phyloP scores from a whole-genome alignment of 805 yeast genomes.

The Wickerhamiella sorbophila region DNA sequence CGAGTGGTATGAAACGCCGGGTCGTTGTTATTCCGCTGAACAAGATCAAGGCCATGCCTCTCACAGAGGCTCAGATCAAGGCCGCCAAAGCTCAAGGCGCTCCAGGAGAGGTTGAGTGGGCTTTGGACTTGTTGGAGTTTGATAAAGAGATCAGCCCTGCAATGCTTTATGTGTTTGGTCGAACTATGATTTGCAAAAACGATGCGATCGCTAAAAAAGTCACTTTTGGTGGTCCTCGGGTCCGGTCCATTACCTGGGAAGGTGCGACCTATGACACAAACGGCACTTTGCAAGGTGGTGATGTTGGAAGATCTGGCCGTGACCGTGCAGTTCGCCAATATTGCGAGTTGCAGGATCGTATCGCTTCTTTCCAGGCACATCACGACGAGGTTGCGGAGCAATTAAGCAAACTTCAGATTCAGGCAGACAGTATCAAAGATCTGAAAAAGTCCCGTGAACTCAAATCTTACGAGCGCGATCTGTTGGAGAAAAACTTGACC shows the following conservation, averaged over 20 bases:
- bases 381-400: slow-evolving; percentile 52
- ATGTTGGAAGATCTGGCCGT: slow-evolving; percentile 26
- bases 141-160: slow-evolving; percentile 60
- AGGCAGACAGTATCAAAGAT: slow-evolving; percentile 17
- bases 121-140: slow-evolving; percentile 64
- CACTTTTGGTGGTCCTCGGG: slow-evolving; percentile 74
- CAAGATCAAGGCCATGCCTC: slow-evolving; percentile 51
- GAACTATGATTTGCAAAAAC: slow-evolving; percentile 74
- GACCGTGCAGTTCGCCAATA: slow-evolving; percentile 8
- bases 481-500: background rate
- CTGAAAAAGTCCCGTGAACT: background rate
- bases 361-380: slow-evolving; percentile 25
- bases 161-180: slow-evolving; percentile 84
- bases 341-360: background rate
- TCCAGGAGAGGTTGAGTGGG: slow-evolving; percentile 80
- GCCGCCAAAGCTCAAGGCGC: slow-evolving; percentile 56
- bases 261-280: slow-evolving; percentile 95
- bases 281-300: slow-evolving; percentile 92
- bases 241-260: slow-evolving; percentile 74
- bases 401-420: slow-evolving; percentile 34
- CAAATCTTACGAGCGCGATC: background rate
- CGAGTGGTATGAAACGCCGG: slow-evolving; percentile 64
- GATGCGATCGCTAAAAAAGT: slow-evolving; percentile 77
- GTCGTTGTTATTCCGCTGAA: slow-evolving; percentile 88
- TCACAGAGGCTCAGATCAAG: slow-evolving; percentile 38